Evolutionary conservation across 371 early-diverging fungal genomes (phyloP), one percentile per base, ranked within the genome.

Genomic region (Haplosporangium sp.): DNA sequence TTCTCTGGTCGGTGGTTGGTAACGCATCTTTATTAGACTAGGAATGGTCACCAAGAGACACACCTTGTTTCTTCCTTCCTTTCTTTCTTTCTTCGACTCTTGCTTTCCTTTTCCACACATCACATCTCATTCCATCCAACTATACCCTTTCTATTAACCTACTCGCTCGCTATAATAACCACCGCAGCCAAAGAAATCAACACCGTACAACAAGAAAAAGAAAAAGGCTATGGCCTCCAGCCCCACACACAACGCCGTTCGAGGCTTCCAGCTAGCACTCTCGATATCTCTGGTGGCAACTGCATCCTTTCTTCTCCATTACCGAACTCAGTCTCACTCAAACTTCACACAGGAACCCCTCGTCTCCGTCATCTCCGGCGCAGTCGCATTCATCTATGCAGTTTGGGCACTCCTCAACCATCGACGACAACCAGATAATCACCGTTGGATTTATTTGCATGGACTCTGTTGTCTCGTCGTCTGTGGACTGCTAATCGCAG

Each of bases 281-380:
- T 51, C 77, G 13, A 70, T 63, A 46, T 59, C 71, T 1, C 36
- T 76, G 52, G 58, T 70, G 41, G 43, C 67, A 37, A 67, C 71
- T 6, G 70, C 77, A 1, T 63, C 71, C 14, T 70, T 76, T 42
- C 71, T 76, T 14, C 67, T 76, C 14, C 61, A 60, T 55, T 76
- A 76, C 55, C 62, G 77, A n/a, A 63, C 63, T 0, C 21, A 55
- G 5, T 41, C 59, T 42, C 72, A 67, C 29, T 40, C 72, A 55
- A 70, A 77, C 57, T 67, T 71, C 45, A 67, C 67, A 11, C 60
- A 67, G 41, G 77, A 77, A 16, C 67, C 77, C 36, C 59, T 76
- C 5, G 67, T 55, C 29, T 63, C 67, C 9, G 62, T 62, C 42
- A 61, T 76, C 64, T 53, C 77, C 0, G 77, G 77, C 6, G 59